These are phyloP conservation scores for Ammopiptanthus mongolicus DNA, from an alignment of 306 rosid genomes.

Conservation along the genomic window DNA sequence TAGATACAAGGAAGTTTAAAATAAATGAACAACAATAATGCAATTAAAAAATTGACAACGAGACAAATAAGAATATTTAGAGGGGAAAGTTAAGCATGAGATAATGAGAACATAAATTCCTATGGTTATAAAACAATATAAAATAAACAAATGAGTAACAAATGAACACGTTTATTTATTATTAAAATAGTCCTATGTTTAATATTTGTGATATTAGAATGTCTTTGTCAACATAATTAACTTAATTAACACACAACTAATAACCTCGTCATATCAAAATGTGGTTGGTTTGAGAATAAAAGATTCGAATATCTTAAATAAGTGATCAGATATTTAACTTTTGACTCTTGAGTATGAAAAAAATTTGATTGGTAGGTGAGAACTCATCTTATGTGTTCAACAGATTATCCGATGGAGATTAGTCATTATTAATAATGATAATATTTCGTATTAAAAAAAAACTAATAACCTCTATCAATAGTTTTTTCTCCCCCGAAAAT, in stretches of 20 bases:
- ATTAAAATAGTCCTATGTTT: background rate
- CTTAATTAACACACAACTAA: background rate
- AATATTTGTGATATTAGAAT: background rate
- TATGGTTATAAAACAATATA: background rate
- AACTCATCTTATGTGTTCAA: too few relatives aligned
- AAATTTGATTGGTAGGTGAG: too few relatives aligned
- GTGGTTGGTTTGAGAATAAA: too few relatives aligned
- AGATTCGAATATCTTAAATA: too few relatives aligned
- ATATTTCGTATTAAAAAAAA: too few relatives aligned
- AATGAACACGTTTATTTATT: slow-evolving; percentile 2
- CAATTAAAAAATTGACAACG: background rate
- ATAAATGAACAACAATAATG: background rate
- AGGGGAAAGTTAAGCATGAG: background rate
- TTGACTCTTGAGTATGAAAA: too few relatives aligned
- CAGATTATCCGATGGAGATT: too few relatives aligned
- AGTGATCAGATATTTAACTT: too few relatives aligned
- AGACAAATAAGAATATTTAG: slow-evolving; percentile 22
- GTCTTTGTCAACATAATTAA: background rate
- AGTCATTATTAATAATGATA: too few relatives aligned
- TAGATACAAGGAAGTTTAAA: too few relatives aligned
- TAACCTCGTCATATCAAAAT: too few relatives aligned
- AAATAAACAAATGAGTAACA: background rate
- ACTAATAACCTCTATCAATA: too few relatives aligned
- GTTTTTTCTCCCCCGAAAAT: background rate
- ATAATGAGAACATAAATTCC: slow-evolving; percentile 9